Evolutionary conservation across 352 stramenopile species (phyloP).

Genomic region (Peronospora destructor): DNA sequence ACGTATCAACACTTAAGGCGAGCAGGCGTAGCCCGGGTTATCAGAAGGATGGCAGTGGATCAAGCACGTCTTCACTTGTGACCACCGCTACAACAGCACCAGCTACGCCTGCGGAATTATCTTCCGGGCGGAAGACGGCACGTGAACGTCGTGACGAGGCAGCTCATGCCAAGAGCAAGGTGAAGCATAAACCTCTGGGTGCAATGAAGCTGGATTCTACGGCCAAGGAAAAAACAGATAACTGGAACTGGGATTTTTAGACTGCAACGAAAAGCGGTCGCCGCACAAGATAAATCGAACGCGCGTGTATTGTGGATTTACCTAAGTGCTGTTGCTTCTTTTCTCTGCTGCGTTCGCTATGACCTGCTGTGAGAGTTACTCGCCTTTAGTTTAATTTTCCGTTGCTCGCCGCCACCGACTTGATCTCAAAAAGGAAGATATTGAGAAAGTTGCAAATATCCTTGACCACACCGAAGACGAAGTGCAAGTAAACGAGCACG

Average conservation of each 20-base stretch:
- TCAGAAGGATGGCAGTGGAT: constrained; percentile 11
- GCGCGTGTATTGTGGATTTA: constrained; percentile 15
- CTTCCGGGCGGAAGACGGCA: constrained; percentile 34
- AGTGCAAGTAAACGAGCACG: constrained; percentile 70
- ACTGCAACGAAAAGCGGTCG: neutral
- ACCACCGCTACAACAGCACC: constrained; percentile 11
- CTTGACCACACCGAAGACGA: constrained; percentile 69
- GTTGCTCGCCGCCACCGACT: constrained; percentile 25
- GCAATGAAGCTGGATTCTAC: constrained; percentile 56
- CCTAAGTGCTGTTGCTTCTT: constrained; percentile 20
- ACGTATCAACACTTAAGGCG: constrained; percentile 13
- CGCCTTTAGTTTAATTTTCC: constrained; percentile 30
- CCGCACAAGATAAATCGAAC: neutral
- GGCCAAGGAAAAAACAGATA: constrained; percentile 41
- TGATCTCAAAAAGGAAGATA: constrained; percentile 82
- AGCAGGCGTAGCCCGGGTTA: constrained; percentile 16
- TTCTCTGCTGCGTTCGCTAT: constrained; percentile 7
- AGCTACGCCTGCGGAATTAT: constrained; percentile 10
- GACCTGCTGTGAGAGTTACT: neutral
- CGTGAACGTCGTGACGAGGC: constrained; percentile 47
- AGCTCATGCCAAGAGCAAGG: constrained; percentile 53
- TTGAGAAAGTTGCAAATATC: constrained; percentile 84
- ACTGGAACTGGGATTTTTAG: constrained; percentile 84
- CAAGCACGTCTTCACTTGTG: constrained; percentile 18
- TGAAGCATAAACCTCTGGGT: constrained; percentile 41